Percentiles rank a stretch among this genome's conserved stretches.
These are phyloP conservation scores for Coemansia sp. DNA, from an alignment of 192 early-diverging fungal species.

Conservation along the genomic window DNA sequence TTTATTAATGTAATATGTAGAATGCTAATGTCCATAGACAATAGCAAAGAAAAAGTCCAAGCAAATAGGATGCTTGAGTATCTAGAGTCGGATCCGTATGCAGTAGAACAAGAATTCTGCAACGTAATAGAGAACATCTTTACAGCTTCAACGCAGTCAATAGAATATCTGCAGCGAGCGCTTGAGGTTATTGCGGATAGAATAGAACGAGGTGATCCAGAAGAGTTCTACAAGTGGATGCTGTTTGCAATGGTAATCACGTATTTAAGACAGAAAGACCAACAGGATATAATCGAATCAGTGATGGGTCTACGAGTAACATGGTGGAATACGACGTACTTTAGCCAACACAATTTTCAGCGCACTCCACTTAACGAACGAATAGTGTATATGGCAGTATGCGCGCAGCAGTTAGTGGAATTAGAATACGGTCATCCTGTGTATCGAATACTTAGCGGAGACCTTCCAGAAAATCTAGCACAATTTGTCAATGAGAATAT, in stretches of 20 bases:
- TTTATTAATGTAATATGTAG: constrained; percentile 2
- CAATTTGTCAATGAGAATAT: constrained; percentile 25
- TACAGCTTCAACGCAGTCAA: background rate
- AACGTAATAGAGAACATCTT: background rate
- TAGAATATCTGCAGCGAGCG: background rate
- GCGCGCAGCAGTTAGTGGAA: constrained; percentile 22
- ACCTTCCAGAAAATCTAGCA: background rate
- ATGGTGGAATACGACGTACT: constrained; percentile 38
- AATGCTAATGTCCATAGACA: constrained; percentile 35
- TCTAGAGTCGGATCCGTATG: constrained; percentile 38
- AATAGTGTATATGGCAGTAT: constrained; percentile 23
- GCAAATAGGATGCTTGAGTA: constrained; percentile 27
- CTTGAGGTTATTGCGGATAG: constrained; percentile 20
- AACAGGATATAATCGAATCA: constrained; percentile 6
- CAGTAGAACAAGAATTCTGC: background rate
- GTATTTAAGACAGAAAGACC: background rate
- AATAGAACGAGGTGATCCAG: constrained; percentile 32
- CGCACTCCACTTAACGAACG: background rate
- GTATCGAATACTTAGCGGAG: constrained; percentile 15
- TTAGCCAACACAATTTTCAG: constrained; percentile 9
- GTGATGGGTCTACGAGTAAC: constrained; percentile 15
- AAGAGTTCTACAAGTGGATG: constrained; percentile 20
- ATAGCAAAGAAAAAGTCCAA: constrained; percentile 8
- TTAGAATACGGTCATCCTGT: constrained; percentile 20
- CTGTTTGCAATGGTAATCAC: constrained; percentile 12